phyloP scores from a whole-genome alignment of 306 rosid species.

The Senna tora region DNA sequence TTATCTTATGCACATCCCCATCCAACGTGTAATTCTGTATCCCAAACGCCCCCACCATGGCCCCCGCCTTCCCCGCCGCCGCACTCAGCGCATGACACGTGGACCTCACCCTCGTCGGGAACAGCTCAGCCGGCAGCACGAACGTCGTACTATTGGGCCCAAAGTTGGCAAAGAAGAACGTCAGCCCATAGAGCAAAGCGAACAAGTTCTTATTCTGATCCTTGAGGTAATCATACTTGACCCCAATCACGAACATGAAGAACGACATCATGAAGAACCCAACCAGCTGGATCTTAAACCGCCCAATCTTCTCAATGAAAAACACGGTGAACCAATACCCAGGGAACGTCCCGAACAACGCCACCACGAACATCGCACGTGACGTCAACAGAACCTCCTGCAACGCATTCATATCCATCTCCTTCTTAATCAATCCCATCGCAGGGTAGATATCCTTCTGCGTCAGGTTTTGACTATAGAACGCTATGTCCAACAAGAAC shows the following conservation, averaged over 20 bases:
- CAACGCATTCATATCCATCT: conserved; percentile 27
- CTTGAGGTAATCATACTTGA: conserved; percentile 36
- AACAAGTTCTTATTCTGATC: not conserved
- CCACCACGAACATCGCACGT: conserved; percentile 55
- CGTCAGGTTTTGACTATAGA: conserved; percentile 55
- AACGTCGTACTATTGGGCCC: conserved; percentile 65
- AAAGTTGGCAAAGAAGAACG: conserved; percentile 65
- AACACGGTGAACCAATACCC: conserved; percentile 63
- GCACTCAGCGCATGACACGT: conserved; percentile 60
- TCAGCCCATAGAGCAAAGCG: conserved; percentile 45
- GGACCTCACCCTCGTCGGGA: conserved; percentile 55
- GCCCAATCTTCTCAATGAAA: conserved; percentile 49
- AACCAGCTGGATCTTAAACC: conserved; percentile 52
- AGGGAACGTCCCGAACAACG: conserved; percentile 54
- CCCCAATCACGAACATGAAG: conserved; percentile 48
- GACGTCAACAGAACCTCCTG: conserved; percentile 50
- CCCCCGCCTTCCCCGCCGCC: conserved; percentile 58
- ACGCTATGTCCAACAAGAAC: conserved; percentile 62
- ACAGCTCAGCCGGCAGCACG: conserved; percentile 58
- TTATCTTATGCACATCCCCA: not conserved
- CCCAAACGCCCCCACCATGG: conserved; percentile 54
- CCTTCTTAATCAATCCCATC: conserved; percentile 17
- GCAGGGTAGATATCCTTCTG: conserved; percentile 60
- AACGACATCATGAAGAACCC: conserved; percentile 60
- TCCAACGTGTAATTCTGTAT: conserved; percentile 45